Percentiles rank a stretch among this genome's conserved stretches.
Conservation (phyloP, 2,329 filamentous ascomycete species). For the Corynespora cassiicola region DNA sequence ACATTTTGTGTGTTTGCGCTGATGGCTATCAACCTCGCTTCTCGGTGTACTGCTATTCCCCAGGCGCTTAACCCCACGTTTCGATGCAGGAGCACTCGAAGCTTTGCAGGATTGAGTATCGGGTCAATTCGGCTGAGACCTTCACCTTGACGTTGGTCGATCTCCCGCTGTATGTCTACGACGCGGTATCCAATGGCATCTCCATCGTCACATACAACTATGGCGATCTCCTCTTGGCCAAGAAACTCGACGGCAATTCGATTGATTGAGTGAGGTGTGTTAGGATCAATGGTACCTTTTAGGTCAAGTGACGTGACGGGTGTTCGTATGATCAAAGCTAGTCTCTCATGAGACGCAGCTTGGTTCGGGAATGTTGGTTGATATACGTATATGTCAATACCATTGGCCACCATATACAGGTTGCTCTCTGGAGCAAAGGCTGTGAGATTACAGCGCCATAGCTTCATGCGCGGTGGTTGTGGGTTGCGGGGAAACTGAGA, state of each 20-base stretch:
- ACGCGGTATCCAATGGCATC: slow-evolving; percentile 53
- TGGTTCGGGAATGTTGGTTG: slow-evolving; percentile 53
- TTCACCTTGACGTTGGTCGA: slow-evolving; percentile 17
- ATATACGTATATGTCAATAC: slow-evolving; percentile 49
- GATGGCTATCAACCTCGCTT: slow-evolving; percentile 85
- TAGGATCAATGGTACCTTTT: slow-evolving; percentile 37
- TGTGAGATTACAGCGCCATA: slow-evolving; percentile 54
- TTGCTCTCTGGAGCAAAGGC: slow-evolving; percentile 54
- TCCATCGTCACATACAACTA: slow-evolving; percentile 66
- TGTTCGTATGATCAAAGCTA: slow-evolving; percentile 47
- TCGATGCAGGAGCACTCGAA: slow-evolving; percentile 70
- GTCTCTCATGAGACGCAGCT: slow-evolving; percentile 36
- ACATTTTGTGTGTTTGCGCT: slow-evolving; percentile 74
- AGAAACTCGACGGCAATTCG: slow-evolving; percentile 51
- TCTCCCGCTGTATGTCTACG: slow-evolving; percentile 31
- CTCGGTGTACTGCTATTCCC: slow-evolving; percentile 83
- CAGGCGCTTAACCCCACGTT: slow-evolving; percentile 83
- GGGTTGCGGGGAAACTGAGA: slow-evolving; percentile 17
- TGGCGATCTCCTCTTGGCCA: slow-evolving; percentile 54
- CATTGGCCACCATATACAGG: slow-evolving; percentile 56
- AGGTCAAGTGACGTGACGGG: slow-evolving; percentile 39
- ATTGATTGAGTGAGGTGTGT: slow-evolving; percentile 53
- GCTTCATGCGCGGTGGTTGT: slow-evolving; percentile 27
- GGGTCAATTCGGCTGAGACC: slow-evolving; percentile 3
- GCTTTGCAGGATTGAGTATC: slow-evolving; percentile 20